These are phyloP conservation scores for Cucurbita moschata DNA, from an alignment of 306 rosid species.

Conservation along the genomic window DNA sequence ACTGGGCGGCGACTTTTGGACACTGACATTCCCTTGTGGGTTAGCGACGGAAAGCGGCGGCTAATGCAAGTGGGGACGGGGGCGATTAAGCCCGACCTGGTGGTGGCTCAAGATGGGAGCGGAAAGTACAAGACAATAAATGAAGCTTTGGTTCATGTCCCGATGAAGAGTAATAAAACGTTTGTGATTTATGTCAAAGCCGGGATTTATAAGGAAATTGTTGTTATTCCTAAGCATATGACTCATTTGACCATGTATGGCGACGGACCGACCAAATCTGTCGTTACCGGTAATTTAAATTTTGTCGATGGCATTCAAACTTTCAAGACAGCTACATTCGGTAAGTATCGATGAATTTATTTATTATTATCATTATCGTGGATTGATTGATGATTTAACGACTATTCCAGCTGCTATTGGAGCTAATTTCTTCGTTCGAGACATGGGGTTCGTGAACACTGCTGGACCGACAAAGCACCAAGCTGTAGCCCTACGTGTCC, in stretches of 20 bases:
- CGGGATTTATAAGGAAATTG: conserved; percentile 27
- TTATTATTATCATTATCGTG: too few relatives aligned
- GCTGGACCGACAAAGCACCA: conserved; percentile 18
- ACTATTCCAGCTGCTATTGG: conserved; percentile 21
- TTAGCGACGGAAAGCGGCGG: conserved; percentile 9
- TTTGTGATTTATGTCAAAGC: conserved; percentile 43
- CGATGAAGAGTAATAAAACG: conserved; percentile 8
- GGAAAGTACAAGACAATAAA: conserved; percentile 28
- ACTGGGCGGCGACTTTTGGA: conserved; percentile 16
- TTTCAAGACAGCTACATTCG: conserved; percentile 27
- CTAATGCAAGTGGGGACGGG: not conserved
- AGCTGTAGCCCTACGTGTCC: conserved; percentile 15
- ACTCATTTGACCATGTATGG: conserved; percentile 22
- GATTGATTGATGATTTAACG: not conserved
- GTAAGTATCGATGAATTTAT: conserved; percentile 8
- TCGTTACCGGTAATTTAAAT: conserved; percentile 15
- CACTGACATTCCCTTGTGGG: conserved; percentile 21
- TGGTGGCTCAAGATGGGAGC: conserved; percentile 40
- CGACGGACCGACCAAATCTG: conserved; percentile 41
- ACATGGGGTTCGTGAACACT: conserved; percentile 21
- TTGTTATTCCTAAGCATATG: conserved; percentile 3
- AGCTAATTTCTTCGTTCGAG: conserved; percentile 23
- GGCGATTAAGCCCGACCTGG: conserved; percentile 3
- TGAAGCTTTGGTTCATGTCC: conserved; percentile 26
- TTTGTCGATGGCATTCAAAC: conserved; percentile 23